phyloP scores from a whole-genome alignment of 2,329 filamentous ascomycete genomes.

The Colletotrichum kahawae region DNA sequence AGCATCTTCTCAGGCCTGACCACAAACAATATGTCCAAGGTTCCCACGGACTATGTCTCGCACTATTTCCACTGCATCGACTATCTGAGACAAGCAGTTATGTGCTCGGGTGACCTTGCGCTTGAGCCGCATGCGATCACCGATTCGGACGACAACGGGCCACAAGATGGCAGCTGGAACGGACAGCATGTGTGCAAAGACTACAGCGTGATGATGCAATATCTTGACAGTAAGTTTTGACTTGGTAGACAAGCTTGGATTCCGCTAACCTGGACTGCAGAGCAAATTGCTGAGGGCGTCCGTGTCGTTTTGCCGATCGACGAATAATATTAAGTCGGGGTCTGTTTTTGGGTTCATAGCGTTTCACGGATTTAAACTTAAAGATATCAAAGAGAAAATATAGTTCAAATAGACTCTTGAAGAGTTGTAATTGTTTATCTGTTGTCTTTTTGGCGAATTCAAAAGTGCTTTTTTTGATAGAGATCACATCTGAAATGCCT shows the following conservation, averaged over 20 bases:
- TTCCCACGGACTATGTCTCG: slow-evolving; percentile 31
- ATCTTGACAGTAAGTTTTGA: slow-evolving; percentile 35
- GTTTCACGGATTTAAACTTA: not conserved
- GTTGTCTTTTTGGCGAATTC: accelerated
- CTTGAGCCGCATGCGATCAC: slow-evolving; percentile 41
- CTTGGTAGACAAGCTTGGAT: not conserved
- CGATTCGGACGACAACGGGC: slow-evolving; percentile 41
- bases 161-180: slow-evolving; percentile 43
- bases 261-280: not conserved
- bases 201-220: slow-evolving; percentile 38
- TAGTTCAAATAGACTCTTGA: not conserved
- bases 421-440: not conserved
- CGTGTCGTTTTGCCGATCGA: slow-evolving; percentile 29
- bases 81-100: slow-evolving; percentile 44
- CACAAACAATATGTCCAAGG: slow-evolving; percentile 16
- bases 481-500: accelerated
- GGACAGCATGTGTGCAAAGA: slow-evolving; percentile 46
- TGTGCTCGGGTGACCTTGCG: slow-evolving; percentile 40
- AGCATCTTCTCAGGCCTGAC: slow-evolving; percentile 34
- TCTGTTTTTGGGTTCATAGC: not conserved
- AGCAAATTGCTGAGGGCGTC: slow-evolving; percentile 26
- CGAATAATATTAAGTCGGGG: not conserved
- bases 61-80: slow-evolving; percentile 48
- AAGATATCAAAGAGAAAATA: not conserved
- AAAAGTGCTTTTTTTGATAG: not conserved